phyloP scores from a whole-genome alignment of 768 basidiomycete species.

The Favolaschia claudopus region DNA sequence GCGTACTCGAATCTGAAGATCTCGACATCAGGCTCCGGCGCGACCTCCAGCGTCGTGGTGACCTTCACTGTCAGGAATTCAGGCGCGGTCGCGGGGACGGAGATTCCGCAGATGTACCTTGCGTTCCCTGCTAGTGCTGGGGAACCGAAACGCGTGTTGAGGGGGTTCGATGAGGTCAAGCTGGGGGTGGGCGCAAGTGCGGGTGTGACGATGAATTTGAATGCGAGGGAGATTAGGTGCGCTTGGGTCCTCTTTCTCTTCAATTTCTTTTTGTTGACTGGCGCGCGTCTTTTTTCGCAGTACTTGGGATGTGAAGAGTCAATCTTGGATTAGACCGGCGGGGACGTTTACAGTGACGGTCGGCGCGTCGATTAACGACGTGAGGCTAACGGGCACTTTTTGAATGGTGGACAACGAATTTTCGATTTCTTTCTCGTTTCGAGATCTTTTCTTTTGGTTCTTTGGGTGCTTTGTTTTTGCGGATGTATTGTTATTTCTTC shows the following conservation, averaged over 20 bases:
- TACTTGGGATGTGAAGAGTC: conserved; percentile 11
- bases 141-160: conserved; percentile 57
- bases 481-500: too few species aligned
- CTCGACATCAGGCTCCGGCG: conserved; percentile 33
- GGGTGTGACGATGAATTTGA: conserved; percentile 46
- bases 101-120: conserved; percentile 63
- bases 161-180: conserved; percentile 59
- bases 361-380: conserved; percentile 27
- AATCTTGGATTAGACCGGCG: conserved; percentile 21
- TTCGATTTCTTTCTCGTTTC: too few species aligned
- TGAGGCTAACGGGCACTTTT: conserved; percentile 25
- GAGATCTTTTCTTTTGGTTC: too few species aligned
- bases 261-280: neutral
- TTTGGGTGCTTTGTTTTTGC: too few species aligned
- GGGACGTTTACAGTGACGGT: conserved; percentile 22
- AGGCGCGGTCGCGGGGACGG: conserved; percentile 56
- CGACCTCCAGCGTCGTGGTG: conserved; percentile 38
- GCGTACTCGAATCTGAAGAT: conserved; percentile 61
- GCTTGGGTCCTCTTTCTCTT: conserved; percentile 10
- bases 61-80: conserved; percentile 57
- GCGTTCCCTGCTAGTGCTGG: conserved; percentile 54
- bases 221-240: conserved; percentile 55
- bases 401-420: too few species aligned
- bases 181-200: conserved; percentile 46
- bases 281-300: neutral